phyloP scores from a whole-genome alignment of 495 filamentous ascomycete species.

The Filosporella fistucella region DNA sequence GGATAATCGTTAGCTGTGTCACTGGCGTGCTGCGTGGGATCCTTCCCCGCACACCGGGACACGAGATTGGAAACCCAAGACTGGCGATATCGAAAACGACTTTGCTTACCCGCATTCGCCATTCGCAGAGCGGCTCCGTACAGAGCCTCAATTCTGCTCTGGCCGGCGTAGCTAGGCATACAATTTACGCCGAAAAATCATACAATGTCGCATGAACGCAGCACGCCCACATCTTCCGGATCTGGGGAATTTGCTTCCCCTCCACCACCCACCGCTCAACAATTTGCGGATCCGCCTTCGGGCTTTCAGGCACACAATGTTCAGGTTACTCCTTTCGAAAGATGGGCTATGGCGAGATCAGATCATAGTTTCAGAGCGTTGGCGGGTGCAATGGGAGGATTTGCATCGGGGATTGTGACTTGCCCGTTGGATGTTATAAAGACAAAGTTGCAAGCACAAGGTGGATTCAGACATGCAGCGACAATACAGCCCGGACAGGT shows the following conservation, averaged over 20 bases:
- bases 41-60: constrained; percentile 49
- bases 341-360: constrained; percentile 41
- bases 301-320: constrained; percentile 14
- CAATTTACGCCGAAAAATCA: constrained; percentile 2
- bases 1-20: constrained; percentile 37
- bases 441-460: constrained; percentile 95
- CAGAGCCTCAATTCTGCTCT: constrained; percentile 4
- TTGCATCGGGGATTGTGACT: constrained; percentile 89
- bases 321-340: constrained; percentile 52
- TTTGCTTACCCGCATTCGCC: constrained; percentile 3
- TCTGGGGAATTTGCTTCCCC: constrained; percentile 15
- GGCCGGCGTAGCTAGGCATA: constrained; percentile 1
- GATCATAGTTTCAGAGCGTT: constrained; percentile 56
- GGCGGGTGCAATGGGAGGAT: constrained; percentile 81
- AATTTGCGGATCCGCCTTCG: constrained; percentile 10
- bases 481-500: constrained; percentile 24
- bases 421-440: constrained; percentile 99
- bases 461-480: constrained; percentile 54
- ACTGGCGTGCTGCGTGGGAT: constrained; percentile 44
- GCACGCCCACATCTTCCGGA: constrained; percentile 18
- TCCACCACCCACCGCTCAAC: constrained; percentile 8
- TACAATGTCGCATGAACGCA: constrained; percentile 28
- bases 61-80: constrained; percentile 20
- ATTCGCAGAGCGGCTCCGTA: constrained; percentile 8
- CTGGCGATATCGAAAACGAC: constrained; percentile 12